Base-by-base conservation (phyloP, 2,329 filamentous ascomycete genomes). In the Trichoderma aggressivum region DNA sequence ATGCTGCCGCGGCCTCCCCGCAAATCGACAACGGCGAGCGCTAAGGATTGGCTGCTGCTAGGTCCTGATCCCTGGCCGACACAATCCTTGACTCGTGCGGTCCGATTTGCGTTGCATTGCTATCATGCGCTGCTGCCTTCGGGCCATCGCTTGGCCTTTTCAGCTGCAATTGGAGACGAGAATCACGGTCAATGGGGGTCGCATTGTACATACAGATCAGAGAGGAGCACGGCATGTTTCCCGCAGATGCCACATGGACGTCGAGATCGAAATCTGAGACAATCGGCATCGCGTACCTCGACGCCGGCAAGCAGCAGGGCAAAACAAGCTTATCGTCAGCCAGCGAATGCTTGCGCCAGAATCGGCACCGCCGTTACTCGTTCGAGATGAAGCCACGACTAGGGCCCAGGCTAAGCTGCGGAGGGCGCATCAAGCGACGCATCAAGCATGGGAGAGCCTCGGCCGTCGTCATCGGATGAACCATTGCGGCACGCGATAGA, bases 271-370 rank as follows among this genome's bases (percentile, higher is more conserved):
- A 36, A 39, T 39, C 21, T 21, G 16, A 66, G 63, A 56, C 63
- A 39, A 39, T 53, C 21, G 10, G 18, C 30, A 32, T 28, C 32
- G 24, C 53, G 30, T 39, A 62, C 34, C 1, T 43, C n/a, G 34
- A 14, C 64, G 55, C n/a, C 55, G 21, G 14, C 12, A 11, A 68
- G 10, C 62, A 43, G 24, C 55, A 60, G 53, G 34, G 28, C 36
- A 68, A 53, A 34, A 53, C 65, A 69, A 69, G 65, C 65, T 69
- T 69, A 69, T 69, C 65, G 39, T 60, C 65, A 68, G 53, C 55
- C 55, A 60, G 65, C 65, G 56, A 67, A 60, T 60, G 21, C 65
- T 18, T 24, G n/a, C 12, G 12, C 26, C 64, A 68, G 65, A 59
- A 68, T 61, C 65, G 56, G 65, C 65, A 24, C 36, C 11, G 36